Evolutionary conservation across 768 basidiomycete species (phyloP).

Genomic region (Suillus weaverae): DNA sequence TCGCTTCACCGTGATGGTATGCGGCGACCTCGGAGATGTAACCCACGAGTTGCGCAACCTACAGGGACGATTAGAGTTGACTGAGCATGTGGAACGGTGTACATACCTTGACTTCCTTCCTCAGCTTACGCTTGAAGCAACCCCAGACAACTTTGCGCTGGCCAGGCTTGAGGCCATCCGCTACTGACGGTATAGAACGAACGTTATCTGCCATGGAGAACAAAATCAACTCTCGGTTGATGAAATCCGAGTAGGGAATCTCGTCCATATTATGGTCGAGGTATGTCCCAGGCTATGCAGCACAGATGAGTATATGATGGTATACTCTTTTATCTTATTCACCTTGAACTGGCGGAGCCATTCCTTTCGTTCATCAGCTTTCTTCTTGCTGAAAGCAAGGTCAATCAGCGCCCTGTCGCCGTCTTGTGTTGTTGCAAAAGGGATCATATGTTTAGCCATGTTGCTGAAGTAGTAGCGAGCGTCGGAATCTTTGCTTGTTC

Average conservation of each 20-base stretch:
- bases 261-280: constrained; percentile 86
- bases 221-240: constrained; percentile 95
- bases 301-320: background rate
- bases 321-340: constrained; percentile 12
- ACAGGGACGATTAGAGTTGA: background rate
- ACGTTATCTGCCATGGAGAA: constrained; percentile 99
- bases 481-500: constrained; percentile 87
- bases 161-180: constrained; percentile 95
- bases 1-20: constrained; percentile 95
- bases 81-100: background rate
- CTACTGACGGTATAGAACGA: constrained; percentile 93
- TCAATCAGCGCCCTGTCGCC: constrained; percentile 91
- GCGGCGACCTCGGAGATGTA: constrained; percentile 92
- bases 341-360: constrained; percentile 95
- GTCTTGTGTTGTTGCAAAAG: constrained; percentile 77
- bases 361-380: constrained; percentile 96
- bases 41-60: constrained; percentile 95
- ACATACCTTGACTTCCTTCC: constrained; percentile 83
- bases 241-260: constrained; percentile 90
- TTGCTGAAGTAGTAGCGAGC: constrained; percentile 91
- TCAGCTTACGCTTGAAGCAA: constrained; percentile 93
- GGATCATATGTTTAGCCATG: constrained; percentile 93
- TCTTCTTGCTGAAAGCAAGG: constrained; percentile 99
- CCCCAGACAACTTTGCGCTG: constrained; percentile 97
- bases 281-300: constrained; percentile 82